Evolutionary conservation across 176 grass and related monocot genomes (phyloP), one percentile per base, ranked within the genome.

Genomic region (Chrysopogon serrulatus): DNA sequence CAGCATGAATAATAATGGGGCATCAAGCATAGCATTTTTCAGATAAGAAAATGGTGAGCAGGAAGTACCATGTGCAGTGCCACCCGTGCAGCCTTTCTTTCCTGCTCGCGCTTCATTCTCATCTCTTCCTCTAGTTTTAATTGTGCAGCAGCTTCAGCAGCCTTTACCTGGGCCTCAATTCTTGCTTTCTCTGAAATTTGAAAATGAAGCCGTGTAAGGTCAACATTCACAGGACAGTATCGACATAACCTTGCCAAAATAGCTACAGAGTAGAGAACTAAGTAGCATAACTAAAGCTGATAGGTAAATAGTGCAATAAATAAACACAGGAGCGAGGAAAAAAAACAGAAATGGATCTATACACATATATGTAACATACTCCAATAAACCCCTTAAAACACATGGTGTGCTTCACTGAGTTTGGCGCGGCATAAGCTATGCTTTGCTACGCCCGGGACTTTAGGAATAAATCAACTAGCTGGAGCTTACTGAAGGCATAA

Each of bases 111-210:
- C 45, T 91, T 91, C 26, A 54, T 57, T 74, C 90, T 95, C 21
- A 80, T 64, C 81, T 94, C 86, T 67, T 85, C 83, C n/a, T 94
- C 92, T 30, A 91, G 45, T 82, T 84, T 95, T 70, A 86, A 89
- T 40, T 74, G 86, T 27, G 90, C 90, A 75, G 88, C 90, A 78
- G 74, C 59, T 79, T 98, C 88, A 42, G 86, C 88, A 15, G 92
- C 95, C 79, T 80, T 91, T 43, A 98, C 85, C 86, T 93, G 87
- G 19, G 93, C 91, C 75, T 98, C 88, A 31, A 97, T 94, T 82
- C 88, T 92, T 78, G 80, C 86, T 79, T 88, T 92, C 78, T 93
- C 95, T 98, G 41, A 44, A 70, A 37, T 42, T 56, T 21, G 23
- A 75, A 83, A 63, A 77, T 41, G 41, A 79, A 61, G 39, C 1